Evolutionary conservation across 2,329 filamentous ascomycete genomes (phyloP), one percentile per base, ranked within the genome.

Genomic region (Microdochium bolleyi): DNA sequence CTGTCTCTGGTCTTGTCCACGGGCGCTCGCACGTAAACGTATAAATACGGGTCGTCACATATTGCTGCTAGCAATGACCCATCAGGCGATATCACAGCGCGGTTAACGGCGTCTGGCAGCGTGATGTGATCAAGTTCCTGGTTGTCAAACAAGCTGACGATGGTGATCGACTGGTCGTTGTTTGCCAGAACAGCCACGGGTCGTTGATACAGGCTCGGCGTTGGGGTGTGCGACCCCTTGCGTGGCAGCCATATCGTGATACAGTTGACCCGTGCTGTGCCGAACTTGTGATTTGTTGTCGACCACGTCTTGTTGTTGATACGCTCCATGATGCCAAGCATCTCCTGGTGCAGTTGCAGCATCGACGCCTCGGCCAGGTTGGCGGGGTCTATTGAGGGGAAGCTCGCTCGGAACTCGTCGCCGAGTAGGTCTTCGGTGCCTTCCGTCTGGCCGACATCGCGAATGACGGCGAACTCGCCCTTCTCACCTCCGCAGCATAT

Each of bases 41-140:
- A 96, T 21, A 92, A 82, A 57, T 84, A 88, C 1, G 90, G 87
- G 61, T 92, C 87, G 64, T 99, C 94, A 41, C 92, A 88, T 46
- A 97, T 88, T 2, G 91, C 89, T 5, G 92, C 79, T 21, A 97
- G 76, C 11, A 92, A 71, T 21, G 78, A 80, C 1, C 92, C 92
- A 65, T 96, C 88, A 0, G 92, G 94, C 7, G 92, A 96, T 51
- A 99, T 85, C n/a, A 92, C 83, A 32, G 92, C 89, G 63, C 95
- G 90, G 62, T 99, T 99, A 73, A 97, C 92, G 58, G 85, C 88
- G 64, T 92, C 88, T 4, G 88, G 86, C 58, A 95, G 86, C 3
- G 81, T 77, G 51, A 96, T 73, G 46, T 84, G 78, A 52, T 88
- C 83, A 22, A 95, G 71, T 34, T 87, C 76, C 55, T 87, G 76